Percentiles rank a stretch among this genome's conserved stretches.
These are phyloP conservation scores for Teunomyces cretensis DNA, from an alignment of 805 yeast genomes.

Conservation along the genomic window DNA sequence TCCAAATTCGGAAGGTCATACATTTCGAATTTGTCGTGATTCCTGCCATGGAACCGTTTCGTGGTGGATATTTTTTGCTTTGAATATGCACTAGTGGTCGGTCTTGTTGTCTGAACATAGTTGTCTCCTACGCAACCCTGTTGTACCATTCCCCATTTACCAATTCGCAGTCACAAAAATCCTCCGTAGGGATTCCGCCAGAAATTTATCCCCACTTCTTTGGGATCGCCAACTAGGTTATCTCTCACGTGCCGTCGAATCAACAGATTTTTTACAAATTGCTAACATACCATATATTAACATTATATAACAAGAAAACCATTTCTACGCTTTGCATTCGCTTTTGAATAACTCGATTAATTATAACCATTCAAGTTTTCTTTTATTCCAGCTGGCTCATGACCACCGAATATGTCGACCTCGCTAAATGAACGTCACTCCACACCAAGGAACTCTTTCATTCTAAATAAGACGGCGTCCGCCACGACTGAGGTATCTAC, in stretches of 20 bases:
- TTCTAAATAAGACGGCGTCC: conserved; percentile 3
- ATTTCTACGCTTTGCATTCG: neutral
- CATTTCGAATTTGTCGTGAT: neutral
- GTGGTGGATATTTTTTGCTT: neutral
- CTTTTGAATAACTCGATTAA: neutral
- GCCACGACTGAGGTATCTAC: conserved; percentile 10
- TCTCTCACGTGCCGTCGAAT: conserved; percentile 5
- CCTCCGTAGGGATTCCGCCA: neutral
- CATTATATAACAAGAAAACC: neutral
- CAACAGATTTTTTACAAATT: conserved; percentile 1
- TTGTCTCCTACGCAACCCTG: neutral
- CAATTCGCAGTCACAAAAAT: conserved; percentile 3
- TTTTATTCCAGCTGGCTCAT: neutral
- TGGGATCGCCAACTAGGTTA: conserved; percentile 3
- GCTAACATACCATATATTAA: conserved; percentile 1
- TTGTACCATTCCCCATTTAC: neutral
- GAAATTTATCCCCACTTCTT: neutral
- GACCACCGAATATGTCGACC: neutral
- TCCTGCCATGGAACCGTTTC: neutral
- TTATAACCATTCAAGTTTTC: neutral
- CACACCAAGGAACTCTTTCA: conserved; percentile 4
- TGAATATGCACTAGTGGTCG: neutral
- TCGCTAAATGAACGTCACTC: conserved; percentile 2
- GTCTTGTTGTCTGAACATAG: neutral
- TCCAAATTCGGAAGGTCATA: conserved; percentile 2